Conservation (phyloP, 2,329 filamentous ascomycete species). For the Microdochium trichocladiopsis region DNA sequence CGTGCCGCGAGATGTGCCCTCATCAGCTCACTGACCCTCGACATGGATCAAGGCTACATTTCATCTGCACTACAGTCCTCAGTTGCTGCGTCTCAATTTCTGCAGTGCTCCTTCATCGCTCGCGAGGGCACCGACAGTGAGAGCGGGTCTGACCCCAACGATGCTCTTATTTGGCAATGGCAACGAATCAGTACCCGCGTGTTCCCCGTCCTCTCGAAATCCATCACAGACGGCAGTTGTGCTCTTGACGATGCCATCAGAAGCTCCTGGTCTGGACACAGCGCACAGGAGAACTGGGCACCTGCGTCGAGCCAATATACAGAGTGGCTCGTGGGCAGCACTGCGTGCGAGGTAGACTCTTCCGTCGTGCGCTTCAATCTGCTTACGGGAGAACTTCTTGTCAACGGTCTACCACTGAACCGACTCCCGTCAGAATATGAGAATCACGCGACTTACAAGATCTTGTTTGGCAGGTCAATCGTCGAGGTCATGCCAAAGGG, state of each 20-base stretch:
- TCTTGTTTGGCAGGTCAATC: constrained; percentile 32
- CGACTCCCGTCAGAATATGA: constrained; percentile 39
- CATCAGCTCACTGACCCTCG: constrained; percentile 34
- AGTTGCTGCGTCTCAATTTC: constrained; percentile 21
- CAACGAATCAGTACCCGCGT: background rate
- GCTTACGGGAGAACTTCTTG: constrained; percentile 41
- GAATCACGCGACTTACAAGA: constrained; percentile 26
- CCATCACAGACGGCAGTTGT: constrained; percentile 6
- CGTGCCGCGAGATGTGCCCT: constrained; percentile 29
- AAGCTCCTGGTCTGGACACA: constrained; percentile 18
- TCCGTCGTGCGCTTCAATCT: constrained; percentile 37
- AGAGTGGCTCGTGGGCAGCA: constrained; percentile 15
- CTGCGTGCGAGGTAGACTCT: constrained; percentile 7
- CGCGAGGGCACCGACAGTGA: constrained; percentile 17
- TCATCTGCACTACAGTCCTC: constrained; percentile 13
- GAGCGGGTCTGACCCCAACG: background rate
- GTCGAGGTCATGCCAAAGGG: constrained; percentile 36
- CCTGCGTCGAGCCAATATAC: background rate
- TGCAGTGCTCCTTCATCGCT: constrained; percentile 28
- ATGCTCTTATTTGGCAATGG: background rate
- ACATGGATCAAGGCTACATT: constrained; percentile 27
- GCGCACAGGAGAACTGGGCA: background rate
- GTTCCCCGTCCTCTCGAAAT: constrained; percentile 4
- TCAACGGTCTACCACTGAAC: constrained; percentile 41
- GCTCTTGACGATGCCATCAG: constrained; percentile 17